These are phyloP conservation scores for Glomus cerebriforme DNA, from an alignment of 192 early-diverging fungal genomes.

Conservation along the genomic window DNA sequence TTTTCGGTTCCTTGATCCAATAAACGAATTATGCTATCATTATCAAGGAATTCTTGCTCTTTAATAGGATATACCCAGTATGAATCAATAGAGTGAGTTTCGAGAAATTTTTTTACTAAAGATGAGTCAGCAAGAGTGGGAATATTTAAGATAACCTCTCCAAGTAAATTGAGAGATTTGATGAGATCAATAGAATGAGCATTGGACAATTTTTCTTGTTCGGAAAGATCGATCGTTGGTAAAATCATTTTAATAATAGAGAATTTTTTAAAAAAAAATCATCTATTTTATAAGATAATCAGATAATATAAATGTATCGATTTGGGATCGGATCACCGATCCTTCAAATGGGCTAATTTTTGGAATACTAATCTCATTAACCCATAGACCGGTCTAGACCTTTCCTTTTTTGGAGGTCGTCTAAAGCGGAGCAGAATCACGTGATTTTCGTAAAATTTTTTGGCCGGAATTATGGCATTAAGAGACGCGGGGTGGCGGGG, in stretches of 20 bases:
- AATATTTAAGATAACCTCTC: slow-evolving; percentile 8
- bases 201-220: background rate
- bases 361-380: too few relatives aligned
- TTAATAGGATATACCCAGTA: slow-evolving; percentile 16
- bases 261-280: background rate
- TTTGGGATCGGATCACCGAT: too few relatives aligned
- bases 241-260: background rate
- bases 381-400: too few relatives aligned
- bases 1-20: slow-evolving; percentile 27
- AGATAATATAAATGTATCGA: too few relatives aligned
- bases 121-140: background rate
- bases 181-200: background rate
- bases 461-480: too few relatives aligned
- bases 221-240: slow-evolving; percentile 3
- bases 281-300: too few relatives aligned
- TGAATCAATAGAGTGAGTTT: slow-evolving; percentile 1
- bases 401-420: too few relatives aligned
- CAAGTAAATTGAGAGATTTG: slow-evolving; percentile 1
- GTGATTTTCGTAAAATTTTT: too few relatives aligned
- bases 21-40: slow-evolving; percentile 1
- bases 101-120: background rate
- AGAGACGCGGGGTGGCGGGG: too few relatives aligned
- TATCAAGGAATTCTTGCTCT: background rate
- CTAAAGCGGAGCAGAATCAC: too few relatives aligned
- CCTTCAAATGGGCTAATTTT: too few relatives aligned